Conservation (phyloP, 345 rosid genomes). For the Dipteronia dyeriana region DNA sequence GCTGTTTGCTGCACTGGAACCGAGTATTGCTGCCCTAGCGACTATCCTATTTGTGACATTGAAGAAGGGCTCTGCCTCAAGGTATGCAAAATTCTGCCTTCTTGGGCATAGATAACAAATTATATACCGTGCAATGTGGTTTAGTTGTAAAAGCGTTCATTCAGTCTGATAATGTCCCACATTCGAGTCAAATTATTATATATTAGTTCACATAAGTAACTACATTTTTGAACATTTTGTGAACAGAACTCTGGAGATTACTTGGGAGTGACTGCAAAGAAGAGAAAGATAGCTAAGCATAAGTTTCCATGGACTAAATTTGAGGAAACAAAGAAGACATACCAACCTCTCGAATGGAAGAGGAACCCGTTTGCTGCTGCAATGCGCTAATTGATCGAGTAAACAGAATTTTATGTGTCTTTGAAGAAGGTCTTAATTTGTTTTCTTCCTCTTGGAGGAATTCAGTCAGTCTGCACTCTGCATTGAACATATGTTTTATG, state of each 20-base stretch:
- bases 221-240: not conserved
- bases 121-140: too few species aligned
- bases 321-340: slow-evolving; percentile 34
- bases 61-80: slow-evolving; percentile 63
- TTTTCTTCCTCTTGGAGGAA: not conserved
- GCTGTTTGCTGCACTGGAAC: slow-evolving; percentile 67
- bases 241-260: slow-evolving; percentile 47
- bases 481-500: not conserved
- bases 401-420: not conserved
- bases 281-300: slow-evolving; percentile 61
- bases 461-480: not conserved
- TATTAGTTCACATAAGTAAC: not conserved
- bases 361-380: slow-evolving; percentile 58
- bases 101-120: not conserved
- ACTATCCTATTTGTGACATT: slow-evolving; percentile 66
- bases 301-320: slow-evolving; percentile 56
- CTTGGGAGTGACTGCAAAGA: slow-evolving; percentile 55
- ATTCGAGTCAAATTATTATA: too few species aligned
- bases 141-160: too few species aligned
- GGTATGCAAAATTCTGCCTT: slow-evolving; percentile 34
- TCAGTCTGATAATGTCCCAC: too few species aligned
- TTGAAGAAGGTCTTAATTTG: too few species aligned
- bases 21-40: slow-evolving; percentile 62
- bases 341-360: slow-evolving; percentile 50
- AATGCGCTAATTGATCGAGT: slow-evolving; percentile 24